phyloP scores from a whole-genome alignment of 2,329 filamentous ascomycete genomes.

The Calonectria ilicicola region DNA sequence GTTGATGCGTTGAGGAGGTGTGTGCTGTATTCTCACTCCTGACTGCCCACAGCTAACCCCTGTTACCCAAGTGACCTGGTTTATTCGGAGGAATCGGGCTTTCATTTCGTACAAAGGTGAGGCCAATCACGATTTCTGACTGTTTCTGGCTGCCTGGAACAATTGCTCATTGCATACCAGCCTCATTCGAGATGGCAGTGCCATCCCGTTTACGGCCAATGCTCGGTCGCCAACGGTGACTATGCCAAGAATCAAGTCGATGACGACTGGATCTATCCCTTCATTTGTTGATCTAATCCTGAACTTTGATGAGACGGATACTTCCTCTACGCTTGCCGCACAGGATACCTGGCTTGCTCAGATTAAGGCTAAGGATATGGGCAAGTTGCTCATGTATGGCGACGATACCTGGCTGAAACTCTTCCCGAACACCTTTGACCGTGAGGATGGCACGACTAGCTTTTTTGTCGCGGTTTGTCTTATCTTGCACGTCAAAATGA shows the following conservation, averaged over 20 bases:
- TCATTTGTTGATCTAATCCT: slow-evolving; percentile 97
- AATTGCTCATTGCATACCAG: slow-evolving; percentile 57
- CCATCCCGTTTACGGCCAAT: slow-evolving; percentile 94
- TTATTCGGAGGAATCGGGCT: slow-evolving; percentile 83
- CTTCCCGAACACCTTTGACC: slow-evolving; percentile 89
- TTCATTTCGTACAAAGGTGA: slow-evolving; percentile 90
- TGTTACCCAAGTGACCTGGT: slow-evolving; percentile 83
- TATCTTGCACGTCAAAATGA: background rate
- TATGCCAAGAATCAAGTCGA: slow-evolving; percentile 97
- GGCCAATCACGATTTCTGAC: background rate
- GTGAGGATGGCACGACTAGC: slow-evolving; percentile 92
- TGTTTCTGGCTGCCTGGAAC: background rate
- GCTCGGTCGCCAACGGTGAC: slow-evolving; percentile 97
- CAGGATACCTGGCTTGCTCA: slow-evolving; percentile 98
- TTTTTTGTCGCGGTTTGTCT: slow-evolving; percentile 95
- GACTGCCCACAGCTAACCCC: slow-evolving; percentile 17
- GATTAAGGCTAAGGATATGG: slow-evolving; percentile 78
- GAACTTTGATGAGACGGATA: slow-evolving; percentile 95
- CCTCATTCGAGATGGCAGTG: slow-evolving; percentile 84
- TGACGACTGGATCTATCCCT: slow-evolving; percentile 97
- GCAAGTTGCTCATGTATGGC: slow-evolving; percentile 92
- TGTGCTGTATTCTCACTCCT: background rate
- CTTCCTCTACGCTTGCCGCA: slow-evolving; percentile 84
- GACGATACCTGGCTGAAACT: slow-evolving; percentile 99
- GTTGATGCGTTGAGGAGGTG: slow-evolving; percentile 94